These are phyloP conservation scores for Fusarium miscanthi DNA, from an alignment of 2,329 filamentous ascomycete genomes.

Conservation along the genomic window DNA sequence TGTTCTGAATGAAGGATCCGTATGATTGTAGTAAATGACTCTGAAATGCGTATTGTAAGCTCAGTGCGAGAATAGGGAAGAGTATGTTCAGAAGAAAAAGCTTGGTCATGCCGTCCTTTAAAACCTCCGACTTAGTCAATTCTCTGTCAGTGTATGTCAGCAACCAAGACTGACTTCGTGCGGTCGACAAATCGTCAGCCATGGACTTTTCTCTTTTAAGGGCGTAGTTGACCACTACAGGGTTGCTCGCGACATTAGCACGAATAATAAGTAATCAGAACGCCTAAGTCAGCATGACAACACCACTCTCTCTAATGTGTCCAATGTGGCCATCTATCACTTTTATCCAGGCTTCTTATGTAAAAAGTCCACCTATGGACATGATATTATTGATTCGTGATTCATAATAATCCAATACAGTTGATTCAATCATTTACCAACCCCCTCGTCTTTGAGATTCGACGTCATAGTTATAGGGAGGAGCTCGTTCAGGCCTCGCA, in stretches of 20 bases:
- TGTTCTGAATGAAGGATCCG: constrained; percentile 13
- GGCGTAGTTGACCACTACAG: constrained; percentile 24
- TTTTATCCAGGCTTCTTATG: constrained; percentile 1
- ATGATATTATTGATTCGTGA: constrained; percentile 17
- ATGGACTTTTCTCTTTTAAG: constrained; percentile 9
- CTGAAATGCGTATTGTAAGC: constrained; percentile 17
- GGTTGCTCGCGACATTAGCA: constrained; percentile 14
- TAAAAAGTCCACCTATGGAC: neutral
- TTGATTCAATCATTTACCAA: constrained; percentile 35
- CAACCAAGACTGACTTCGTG: neutral
- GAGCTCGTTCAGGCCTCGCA: constrained; percentile 39
- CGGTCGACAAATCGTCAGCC: constrained; percentile 27
- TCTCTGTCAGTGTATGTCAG: constrained; percentile 13
- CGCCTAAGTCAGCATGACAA: neutral
- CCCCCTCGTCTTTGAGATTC: constrained; percentile 50
- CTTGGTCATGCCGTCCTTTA: constrained; percentile 2
- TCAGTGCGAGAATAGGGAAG: neutral
- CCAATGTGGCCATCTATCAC: neutral
- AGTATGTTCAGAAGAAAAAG: constrained; percentile 3
- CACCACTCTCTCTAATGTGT: neutral
- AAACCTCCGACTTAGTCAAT: constrained; percentile 1
- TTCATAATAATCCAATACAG: constrained; percentile 23
- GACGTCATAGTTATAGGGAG: constrained; percentile 50
- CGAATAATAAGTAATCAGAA: constrained; percentile 6
- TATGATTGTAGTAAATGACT: constrained; percentile 2